phyloP scores from a whole-genome alignment of 2,329 filamentous ascomycete genomes.

The Pestalotiopsis sp. region DNA sequence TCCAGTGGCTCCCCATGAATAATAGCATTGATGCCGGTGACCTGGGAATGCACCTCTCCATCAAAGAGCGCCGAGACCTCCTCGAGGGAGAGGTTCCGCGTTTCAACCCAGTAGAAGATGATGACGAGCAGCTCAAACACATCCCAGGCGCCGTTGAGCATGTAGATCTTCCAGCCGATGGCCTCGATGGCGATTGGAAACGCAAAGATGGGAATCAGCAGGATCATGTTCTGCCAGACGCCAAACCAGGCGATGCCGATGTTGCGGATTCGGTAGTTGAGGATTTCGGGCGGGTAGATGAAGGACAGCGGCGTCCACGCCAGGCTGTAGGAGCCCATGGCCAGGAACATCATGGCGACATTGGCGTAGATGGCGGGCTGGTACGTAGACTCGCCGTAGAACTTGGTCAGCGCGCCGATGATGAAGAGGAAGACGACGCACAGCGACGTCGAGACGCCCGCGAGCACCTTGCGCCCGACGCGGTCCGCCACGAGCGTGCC shows the following conservation, averaged over 20 bases:
- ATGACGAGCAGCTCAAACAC: constrained; percentile 22
- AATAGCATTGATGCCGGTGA: background rate
- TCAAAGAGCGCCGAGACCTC: constrained; percentile 18
- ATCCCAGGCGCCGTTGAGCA: constrained; percentile 27
- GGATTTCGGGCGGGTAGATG: constrained; percentile 32
- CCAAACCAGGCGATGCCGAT: constrained; percentile 33
- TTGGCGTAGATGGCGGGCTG: constrained; percentile 17
- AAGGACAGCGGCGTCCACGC: constrained; percentile 30
- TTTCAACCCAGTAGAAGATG: constrained; percentile 25
- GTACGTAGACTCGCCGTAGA: constrained; percentile 10
- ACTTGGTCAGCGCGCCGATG: constrained; percentile 15
- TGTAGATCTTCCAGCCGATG: constrained; percentile 28
- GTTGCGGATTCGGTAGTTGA: constrained; percentile 30
- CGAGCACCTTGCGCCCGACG: constrained; percentile 10
- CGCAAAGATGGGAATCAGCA: constrained; percentile 16
- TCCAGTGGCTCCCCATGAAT: background rate
- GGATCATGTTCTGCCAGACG: constrained; percentile 18
- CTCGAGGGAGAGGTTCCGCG: constrained; percentile 23
- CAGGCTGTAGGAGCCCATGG: constrained; percentile 30
- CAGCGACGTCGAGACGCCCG: constrained; percentile 1
- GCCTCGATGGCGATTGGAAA: constrained; percentile 23
- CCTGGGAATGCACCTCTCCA: constrained; percentile 3
- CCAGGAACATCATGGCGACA: constrained; percentile 30
- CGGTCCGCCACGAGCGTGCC: constrained; percentile 15
- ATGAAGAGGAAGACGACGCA: constrained; percentile 17